Conservation (phyloP, 495 filamentous ascomycete genomes). For the Aspergillus conjunctus region DNA sequence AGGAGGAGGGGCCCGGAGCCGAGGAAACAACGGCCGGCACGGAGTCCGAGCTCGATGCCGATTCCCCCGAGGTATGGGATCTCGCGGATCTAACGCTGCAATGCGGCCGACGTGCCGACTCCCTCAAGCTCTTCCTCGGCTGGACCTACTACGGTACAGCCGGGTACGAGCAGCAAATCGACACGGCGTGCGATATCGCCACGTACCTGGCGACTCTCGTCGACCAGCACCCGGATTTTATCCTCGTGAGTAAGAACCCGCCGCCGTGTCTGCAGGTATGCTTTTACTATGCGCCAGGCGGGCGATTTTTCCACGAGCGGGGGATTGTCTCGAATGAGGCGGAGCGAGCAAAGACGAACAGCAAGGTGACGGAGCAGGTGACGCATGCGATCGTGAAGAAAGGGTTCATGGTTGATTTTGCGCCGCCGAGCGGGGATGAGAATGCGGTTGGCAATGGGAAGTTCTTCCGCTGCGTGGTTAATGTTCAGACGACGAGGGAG, state of each 20-base stretch:
- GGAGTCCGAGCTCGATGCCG: slow-evolving; percentile 34
- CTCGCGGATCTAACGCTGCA: slow-evolving; percentile 92
- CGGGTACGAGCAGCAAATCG: slow-evolving; percentile 64
- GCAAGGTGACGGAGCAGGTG: slow-evolving; percentile 67
- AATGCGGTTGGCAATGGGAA: slow-evolving; percentile 62
- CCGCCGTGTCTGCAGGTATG: slow-evolving; percentile 93
- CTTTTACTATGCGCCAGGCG: slow-evolving; percentile 77
- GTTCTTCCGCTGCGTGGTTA: slow-evolving; percentile 90
- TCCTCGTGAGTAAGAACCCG: slow-evolving; percentile 71
- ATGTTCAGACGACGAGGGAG: slow-evolving; percentile 67
- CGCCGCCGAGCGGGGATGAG: slow-evolving; percentile 62
- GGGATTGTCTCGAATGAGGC: slow-evolving; percentile 40
- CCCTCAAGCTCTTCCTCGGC: slow-evolving; percentile 79
- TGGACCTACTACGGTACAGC: slow-evolving; percentile 85
- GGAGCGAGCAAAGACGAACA: slow-evolving; percentile 61
- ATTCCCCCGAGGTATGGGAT: slow-evolving; percentile 72
- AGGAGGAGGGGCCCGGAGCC: slow-evolving; percentile 18
- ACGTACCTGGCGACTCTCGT: slow-evolving; percentile 64
- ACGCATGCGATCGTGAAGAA: slow-evolving; percentile 62
- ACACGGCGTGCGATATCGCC: slow-evolving; percentile 68
- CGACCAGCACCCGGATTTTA: slow-evolving; percentile 56
- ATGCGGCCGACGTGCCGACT: slow-evolving; percentile 84
- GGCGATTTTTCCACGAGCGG: slow-evolving; percentile 47
- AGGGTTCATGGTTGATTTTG: slow-evolving; percentile 96
- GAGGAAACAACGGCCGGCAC: slow-evolving; percentile 16